Evolutionary conservation across 352 stramenopile genomes (phyloP).

Genomic region (Peronospora farinosa): DNA sequence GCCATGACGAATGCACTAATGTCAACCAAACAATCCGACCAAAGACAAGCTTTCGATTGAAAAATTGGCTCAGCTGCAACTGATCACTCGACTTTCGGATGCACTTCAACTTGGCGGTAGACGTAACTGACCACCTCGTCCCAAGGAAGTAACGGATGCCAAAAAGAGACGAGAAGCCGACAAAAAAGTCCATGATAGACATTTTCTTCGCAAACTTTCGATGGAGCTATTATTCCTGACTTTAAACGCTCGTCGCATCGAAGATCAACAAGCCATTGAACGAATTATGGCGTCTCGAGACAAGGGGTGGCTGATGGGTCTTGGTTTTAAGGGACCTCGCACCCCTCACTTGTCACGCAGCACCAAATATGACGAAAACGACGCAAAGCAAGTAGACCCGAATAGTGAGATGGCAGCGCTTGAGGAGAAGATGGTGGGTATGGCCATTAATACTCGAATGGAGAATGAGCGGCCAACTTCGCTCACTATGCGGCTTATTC

Average conservation of each 20-base stretch:
- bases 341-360: constrained; percentile 2
- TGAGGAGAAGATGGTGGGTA: constrained; percentile 39
- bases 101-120: constrained; percentile 20
- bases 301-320: constrained; percentile 27
- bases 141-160: constrained; percentile 33
- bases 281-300: constrained; percentile 29
- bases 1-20: neutral
- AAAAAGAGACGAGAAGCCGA: constrained; percentile 13
- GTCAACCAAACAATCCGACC: neutral
- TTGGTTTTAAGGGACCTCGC: constrained; percentile 18
- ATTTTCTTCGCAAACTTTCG: constrained; percentile 8
- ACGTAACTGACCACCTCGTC: constrained; percentile 22
- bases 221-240: constrained; percentile 41
- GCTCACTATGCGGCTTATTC: constrained; percentile 69
- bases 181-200: constrained; percentile 3
- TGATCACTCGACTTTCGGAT: constrained; percentile 2
- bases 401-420: constrained; percentile 54
- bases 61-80: neutral
- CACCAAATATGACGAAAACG: constrained; percentile 6
- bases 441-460: constrained; percentile 28
- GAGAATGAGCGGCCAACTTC: constrained; percentile 33
- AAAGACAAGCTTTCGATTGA: constrained; percentile 3
- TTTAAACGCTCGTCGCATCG: constrained; percentile 24
- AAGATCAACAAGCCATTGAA: constrained; percentile 31
- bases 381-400: constrained; percentile 31